These are phyloP conservation scores for Gossypium arboreum DNA, from an alignment of 345 rosid genomes.

Conservation along the genomic window DNA sequence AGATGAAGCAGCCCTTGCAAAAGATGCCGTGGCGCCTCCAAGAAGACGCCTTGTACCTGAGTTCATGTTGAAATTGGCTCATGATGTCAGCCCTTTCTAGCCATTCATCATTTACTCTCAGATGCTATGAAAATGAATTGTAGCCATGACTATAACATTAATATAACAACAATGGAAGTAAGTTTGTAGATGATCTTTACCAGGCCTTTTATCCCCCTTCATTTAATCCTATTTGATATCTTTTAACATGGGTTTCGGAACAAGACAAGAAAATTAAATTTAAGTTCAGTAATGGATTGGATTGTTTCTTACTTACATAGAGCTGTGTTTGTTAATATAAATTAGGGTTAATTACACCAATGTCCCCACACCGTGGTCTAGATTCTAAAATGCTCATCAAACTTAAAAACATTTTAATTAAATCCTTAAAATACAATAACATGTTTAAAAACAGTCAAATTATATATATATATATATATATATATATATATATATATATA, in stretches of 20 bases:
- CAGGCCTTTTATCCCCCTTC: not conserved
- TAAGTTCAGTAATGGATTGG: not conserved
- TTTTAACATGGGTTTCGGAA: not conserved
- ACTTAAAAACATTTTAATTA: too few species aligned
- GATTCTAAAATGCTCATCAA: too few species aligned
- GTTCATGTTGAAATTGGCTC: slow-evolving; percentile 82
- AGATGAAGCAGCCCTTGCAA: slow-evolving; percentile 48
- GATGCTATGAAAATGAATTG: not conserved
- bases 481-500: too few species aligned
- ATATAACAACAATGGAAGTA: not conserved
- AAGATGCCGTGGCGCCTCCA: slow-evolving; percentile 53
- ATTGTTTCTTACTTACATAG: not conserved
- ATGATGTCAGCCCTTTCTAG: slow-evolving; percentile 82
- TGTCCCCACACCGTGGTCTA: too few species aligned
- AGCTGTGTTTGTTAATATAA: too few species aligned
- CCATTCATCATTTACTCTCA: not conserved
- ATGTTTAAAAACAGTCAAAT: too few species aligned
- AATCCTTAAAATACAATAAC: too few species aligned
- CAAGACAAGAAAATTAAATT: not conserved
- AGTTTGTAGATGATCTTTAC: not conserved
- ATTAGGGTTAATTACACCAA: too few species aligned
- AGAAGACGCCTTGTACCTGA: slow-evolving; percentile 93
- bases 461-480: too few species aligned
- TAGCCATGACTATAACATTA: too few species aligned
- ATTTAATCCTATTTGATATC: not conserved